Percentiles rank a stretch among this genome's conserved stretches.
Evolutionary conservation across 176 grass and related monocot species (phyloP).

Genomic region (Phyllostachys edulis): DNA sequence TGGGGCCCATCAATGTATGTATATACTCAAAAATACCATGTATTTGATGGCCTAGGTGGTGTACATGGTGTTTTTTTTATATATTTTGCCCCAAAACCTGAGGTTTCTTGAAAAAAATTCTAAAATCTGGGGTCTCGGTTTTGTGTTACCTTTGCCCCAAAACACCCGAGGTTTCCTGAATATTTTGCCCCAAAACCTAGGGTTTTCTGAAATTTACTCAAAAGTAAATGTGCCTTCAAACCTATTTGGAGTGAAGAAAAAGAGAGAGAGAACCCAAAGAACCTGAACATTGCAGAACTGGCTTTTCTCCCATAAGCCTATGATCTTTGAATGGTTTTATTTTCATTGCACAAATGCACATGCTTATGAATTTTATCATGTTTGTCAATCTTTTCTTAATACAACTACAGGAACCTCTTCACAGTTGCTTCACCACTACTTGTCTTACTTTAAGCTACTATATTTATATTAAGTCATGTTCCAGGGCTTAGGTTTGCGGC

Average conservation of each 20-base stretch:
- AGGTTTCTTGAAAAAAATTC: too few relatives aligned
- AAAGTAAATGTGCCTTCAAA: background rate
- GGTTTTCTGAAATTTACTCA: too few relatives aligned
- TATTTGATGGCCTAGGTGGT: too few relatives aligned
- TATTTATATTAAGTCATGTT: conserved; percentile 24
- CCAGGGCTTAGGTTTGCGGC: conserved; percentile 82
- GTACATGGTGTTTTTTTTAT: too few relatives aligned
- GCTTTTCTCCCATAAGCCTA: background rate
- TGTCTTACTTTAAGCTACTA: conserved; percentile 18
- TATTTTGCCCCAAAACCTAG: too few relatives aligned
- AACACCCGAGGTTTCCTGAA: too few relatives aligned
- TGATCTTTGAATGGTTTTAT: background rate
- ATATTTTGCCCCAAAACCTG: too few relatives aligned
- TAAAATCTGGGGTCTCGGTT: too few relatives aligned
- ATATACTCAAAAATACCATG: too few relatives aligned
- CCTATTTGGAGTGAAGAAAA: background rate
- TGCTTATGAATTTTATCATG: background rate
- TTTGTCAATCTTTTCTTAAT: background rate
- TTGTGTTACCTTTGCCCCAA: too few relatives aligned
- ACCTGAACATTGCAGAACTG: background rate
- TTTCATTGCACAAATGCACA: background rate
- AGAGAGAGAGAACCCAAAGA: background rate
- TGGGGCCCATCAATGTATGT: too few relatives aligned
- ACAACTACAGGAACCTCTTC: background rate
- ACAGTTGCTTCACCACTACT: background rate